phyloP scores from a whole-genome alignment of 139 green algal species.

The Mychonastes homosphaera region DNA sequence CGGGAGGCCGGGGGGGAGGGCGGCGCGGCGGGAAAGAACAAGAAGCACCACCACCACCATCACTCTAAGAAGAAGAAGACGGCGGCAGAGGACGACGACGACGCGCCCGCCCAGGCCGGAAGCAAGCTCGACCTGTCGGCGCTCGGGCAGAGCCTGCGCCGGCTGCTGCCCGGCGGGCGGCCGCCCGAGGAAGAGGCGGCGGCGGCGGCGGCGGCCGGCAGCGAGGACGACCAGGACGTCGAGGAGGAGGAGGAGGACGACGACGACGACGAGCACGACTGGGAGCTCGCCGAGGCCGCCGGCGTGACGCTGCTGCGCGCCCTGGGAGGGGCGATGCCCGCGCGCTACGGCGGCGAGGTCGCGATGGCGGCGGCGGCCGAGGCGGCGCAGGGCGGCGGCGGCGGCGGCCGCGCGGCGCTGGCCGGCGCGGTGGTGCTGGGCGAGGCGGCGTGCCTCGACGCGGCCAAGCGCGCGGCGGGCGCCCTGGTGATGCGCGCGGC shows the following conservation, averaged over 20 bases:
- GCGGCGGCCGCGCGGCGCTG: slow-evolving; percentile 5
- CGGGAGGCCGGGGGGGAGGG: slow-evolving; percentile 10
- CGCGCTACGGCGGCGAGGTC: neutral
- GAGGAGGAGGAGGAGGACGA: neutral
- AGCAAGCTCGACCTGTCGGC: neutral
- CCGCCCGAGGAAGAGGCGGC: neutral
- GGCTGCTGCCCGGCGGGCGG: slow-evolving; percentile 1
- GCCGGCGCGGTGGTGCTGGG: slow-evolving; percentile 10
- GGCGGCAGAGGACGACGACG: neutral
- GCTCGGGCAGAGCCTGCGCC: too few relatives aligned
- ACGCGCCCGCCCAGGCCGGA: neutral
- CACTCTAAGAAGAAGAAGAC: slow-evolving; percentile 5
- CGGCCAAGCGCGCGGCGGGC: slow-evolving; percentile 13
- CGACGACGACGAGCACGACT: slow-evolving; percentile 5
- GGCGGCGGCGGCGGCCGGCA: neutral
- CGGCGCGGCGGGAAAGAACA: neutral
- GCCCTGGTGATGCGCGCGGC: slow-evolving; percentile 8
- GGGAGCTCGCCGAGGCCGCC: slow-evolving; percentile 15
- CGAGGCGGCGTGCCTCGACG: slow-evolving; percentile 7
- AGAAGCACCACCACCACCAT: neutral
- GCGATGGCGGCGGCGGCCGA: neutral
- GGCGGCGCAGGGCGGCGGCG: neutral
- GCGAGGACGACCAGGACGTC: neutral
- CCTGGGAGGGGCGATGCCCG: neutral
- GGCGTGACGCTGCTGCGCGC: slow-evolving; percentile 11